Evolutionary conservation across 1,284 basidiomycete genomes (phyloP), one percentile per base, ranked within the genome.

Genomic region (Ustilago loliicola): DNA sequence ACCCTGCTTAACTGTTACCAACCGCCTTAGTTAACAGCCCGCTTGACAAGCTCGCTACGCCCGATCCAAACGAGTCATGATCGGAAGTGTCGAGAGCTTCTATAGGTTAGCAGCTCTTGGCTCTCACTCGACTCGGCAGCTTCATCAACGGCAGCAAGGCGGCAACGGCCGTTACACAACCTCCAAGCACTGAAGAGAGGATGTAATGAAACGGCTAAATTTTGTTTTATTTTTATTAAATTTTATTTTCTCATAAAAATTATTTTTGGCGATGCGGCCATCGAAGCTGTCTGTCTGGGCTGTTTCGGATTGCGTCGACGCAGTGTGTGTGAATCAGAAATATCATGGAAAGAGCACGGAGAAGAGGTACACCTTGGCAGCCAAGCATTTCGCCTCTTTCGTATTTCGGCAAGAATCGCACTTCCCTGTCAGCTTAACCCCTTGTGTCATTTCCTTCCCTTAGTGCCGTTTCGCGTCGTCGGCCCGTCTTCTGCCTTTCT

Each of bases 291-390:
- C n/a, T n/a, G n/a, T 29, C 48, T 32, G 30, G 17, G 11, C 9
- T 54, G 40, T 62, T 47, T 62, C 60, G 60, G 51, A 45, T 54
- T 62, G 60, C 60, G 60, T 62, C 60, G 60, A 62, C 60, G 60
- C 60, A 54, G 51, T 40, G 42, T 55, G 25, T 61, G 27, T 51
- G 5, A n/a, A 4, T 45, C 42, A n/a, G 42, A 45, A 45, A 21
- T 45, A 7, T n/a, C 42, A 38, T 47, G 58, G 58, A 52, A 51
- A 34, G 48, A 48, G 52, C 29, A 36, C 36, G 21, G 27, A 27
- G 29, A 34, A 30, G 21, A n/a, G 23, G n/a, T 25, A 32, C 36
- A 45, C 34, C 48, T 61, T 61, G 59, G 50, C 59, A 21, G 59
- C 60, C 60, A 55, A 53, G 60, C 34, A 27, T 32, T 25, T 23